Percentiles rank a stretch among this genome's conserved stretches.
Evolutionary conservation across 805 yeast species (phyloP).

Genomic region (Lipomyces japonicus): DNA sequence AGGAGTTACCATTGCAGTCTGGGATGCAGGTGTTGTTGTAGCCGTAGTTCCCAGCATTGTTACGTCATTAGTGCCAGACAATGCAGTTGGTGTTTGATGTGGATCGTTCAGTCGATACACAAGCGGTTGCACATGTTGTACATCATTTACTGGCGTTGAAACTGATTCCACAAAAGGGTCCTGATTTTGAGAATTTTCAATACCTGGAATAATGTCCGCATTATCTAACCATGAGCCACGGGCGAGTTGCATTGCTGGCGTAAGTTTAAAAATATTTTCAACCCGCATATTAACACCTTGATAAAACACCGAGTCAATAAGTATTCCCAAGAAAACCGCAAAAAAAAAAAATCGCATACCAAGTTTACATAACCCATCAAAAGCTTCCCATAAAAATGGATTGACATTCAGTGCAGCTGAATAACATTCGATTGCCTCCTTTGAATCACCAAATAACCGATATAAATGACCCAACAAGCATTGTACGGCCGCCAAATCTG

Average conservation of each 20-base stretch:
- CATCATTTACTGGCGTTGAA: neutral
- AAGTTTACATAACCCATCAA: slow-evolving; percentile 58
- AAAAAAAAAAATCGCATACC: slow-evolving; percentile 4
- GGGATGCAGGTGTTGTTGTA: neutral
- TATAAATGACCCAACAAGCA: slow-evolving; percentile 69
- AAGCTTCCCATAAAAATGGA: slow-evolving; percentile 84
- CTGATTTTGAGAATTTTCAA: slow-evolving; percentile 20
- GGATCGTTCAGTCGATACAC: neutral
- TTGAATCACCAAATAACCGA: slow-evolving; percentile 52
- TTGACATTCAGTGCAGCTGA: slow-evolving; percentile 66
- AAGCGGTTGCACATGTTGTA: slow-evolving; percentile 3
- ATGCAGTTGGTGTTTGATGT: slow-evolving; percentile 5
- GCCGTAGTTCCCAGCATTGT: slow-evolving; percentile 1
- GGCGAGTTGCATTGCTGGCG: slow-evolving; percentile 24
- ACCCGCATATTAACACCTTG: slow-evolving; percentile 69
- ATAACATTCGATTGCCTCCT: slow-evolving; percentile 63
- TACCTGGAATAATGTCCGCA: slow-evolving; percentile 5
- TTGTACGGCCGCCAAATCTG: slow-evolving; percentile 68
- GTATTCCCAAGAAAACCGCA: too few species aligned
- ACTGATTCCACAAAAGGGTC: slow-evolving; percentile 18
- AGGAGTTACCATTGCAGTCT: neutral
- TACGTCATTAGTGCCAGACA: slow-evolving; percentile 4
- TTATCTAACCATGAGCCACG: slow-evolving; percentile 25
- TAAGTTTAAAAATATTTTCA: slow-evolving; percentile 36
- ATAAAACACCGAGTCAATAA: slow-evolving; percentile 28